Percentiles rank a stretch among this genome's conserved stretches.
Conservation (phyloP, 495 filamentous ascomycete genomes). For the Hapsidospora chrysogenum region DNA sequence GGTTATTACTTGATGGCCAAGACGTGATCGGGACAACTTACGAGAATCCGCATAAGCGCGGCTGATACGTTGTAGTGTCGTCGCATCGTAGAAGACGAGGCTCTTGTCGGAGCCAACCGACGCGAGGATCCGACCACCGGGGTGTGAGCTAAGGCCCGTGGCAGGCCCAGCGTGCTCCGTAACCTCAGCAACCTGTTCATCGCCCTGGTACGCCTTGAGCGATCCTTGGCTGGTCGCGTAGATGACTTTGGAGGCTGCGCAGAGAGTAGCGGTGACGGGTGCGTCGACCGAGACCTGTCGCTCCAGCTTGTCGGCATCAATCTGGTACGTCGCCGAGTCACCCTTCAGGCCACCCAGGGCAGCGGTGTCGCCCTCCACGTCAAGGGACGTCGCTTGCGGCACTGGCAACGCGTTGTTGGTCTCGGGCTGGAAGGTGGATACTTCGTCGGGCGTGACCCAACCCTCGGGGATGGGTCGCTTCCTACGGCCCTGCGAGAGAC, state of each 20-base stretch:
- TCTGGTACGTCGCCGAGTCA: constrained; percentile 60
- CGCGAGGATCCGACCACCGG: constrained; percentile 68
- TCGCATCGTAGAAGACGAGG: constrained; percentile 78
- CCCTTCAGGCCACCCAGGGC: constrained; percentile 69
- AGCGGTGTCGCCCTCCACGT: constrained; percentile 56
- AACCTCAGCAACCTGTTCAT: constrained; percentile 45
- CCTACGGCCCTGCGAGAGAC: constrained; percentile 66
- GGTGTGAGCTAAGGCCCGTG: constrained; percentile 64
- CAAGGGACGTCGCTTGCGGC: constrained; percentile 39
- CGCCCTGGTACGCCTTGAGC: constrained; percentile 63
- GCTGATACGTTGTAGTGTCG: constrained; percentile 42
- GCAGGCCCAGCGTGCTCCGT: constrained; percentile 65
- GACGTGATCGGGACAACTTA: constrained; percentile 30
- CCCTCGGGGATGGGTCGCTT: constrained; percentile 73
- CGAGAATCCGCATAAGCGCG: constrained; percentile 70
- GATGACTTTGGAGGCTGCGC: constrained; percentile 55
- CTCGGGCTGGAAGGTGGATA: constrained; percentile 47
- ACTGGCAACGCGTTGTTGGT: constrained; percentile 51
- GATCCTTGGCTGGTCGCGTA: constrained; percentile 59
- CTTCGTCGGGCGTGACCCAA: constrained; percentile 63
- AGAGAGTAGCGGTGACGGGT: constrained; percentile 61
- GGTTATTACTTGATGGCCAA: too few species aligned
- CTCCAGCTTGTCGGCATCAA: constrained; percentile 50
- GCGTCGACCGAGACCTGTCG: constrained; percentile 48
- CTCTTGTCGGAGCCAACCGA: constrained; percentile 88